Percentiles rank a stretch among this genome's conserved stretches.
Evolutionary conservation across 2,329 filamentous ascomycete genomes (phyloP).

Genomic region (Harringtonia aguacate): DNA sequence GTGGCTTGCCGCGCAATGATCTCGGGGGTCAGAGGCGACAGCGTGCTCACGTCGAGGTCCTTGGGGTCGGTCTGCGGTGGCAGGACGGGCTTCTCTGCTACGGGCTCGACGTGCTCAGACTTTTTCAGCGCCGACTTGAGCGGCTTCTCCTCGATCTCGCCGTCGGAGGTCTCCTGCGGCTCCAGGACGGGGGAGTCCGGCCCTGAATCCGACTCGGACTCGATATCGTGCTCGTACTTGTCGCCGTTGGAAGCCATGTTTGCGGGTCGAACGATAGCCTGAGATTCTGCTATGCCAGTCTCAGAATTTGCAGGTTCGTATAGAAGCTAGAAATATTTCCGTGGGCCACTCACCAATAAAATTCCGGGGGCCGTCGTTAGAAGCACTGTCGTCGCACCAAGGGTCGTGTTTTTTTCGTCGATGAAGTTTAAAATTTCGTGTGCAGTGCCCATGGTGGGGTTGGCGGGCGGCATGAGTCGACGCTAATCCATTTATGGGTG

Average conservation of each 20-base stretch:
- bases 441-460: conserved; percentile 12
- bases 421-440: conserved; percentile 12
- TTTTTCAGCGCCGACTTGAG: conserved; percentile 85
- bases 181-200: conserved; percentile 50
- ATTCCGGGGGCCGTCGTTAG: not conserved
- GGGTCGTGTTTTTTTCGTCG: not conserved
- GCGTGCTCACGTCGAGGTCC: conserved; percentile 68
- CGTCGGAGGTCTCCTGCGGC: conserved; percentile 43
- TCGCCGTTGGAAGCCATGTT: conserved; percentile 49
- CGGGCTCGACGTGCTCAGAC: conserved; percentile 41
- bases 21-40: conserved; percentile 84
- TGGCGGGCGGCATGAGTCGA: conserved; percentile 6
- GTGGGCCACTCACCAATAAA: not conserved
- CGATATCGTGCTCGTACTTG: conserved; percentile 61
- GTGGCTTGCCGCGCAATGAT: conserved; percentile 97
- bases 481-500: conserved; percentile 9
- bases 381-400: not conserved
- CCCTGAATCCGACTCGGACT: conserved; percentile 57
- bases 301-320: not conserved
- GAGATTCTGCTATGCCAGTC: not conserved
- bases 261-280: not conserved
- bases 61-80: conserved; percentile 91
- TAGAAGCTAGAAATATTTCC: not conserved
- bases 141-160: conserved; percentile 53
- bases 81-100: conserved; percentile 40